These are phyloP conservation scores for Leishmania major DNA, from an alignment of 208 protist genomes.

Conservation along the genomic window DNA sequence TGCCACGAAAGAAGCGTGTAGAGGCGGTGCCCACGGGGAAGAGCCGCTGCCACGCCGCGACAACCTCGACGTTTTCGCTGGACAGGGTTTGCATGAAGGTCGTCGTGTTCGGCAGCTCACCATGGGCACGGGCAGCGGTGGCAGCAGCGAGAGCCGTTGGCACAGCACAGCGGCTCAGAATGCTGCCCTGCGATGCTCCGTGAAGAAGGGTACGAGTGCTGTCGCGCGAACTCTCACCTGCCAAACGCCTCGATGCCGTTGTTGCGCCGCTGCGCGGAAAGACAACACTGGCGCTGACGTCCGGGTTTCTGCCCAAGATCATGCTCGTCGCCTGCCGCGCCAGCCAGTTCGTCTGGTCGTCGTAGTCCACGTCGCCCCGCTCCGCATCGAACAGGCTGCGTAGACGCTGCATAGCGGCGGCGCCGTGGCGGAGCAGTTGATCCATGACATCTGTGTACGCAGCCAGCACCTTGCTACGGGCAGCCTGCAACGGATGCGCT, in stretches of 20 bases:
- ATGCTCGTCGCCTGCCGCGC: constrained; percentile 2
- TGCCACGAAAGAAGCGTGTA: constrained; percentile 49
- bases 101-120: not conserved
- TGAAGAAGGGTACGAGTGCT: not conserved
- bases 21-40: constrained; percentile 46
- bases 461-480: constrained; percentile 25
- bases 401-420: constrained; percentile 13
- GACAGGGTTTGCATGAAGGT: not conserved
- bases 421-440: constrained; percentile 27
- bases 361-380: constrained; percentile 23
- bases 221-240: not conserved
- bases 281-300: constrained; percentile 25
- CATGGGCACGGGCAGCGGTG: not conserved
- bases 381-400: constrained; percentile 21
- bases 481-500: not conserved
- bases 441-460: constrained; percentile 30
- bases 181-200: not conserved
- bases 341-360: constrained; percentile 21
- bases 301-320: not conserved
- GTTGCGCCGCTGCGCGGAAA: constrained; percentile 4
- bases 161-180: not conserved
- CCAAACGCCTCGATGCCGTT: not conserved
- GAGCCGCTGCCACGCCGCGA: constrained; percentile 25
- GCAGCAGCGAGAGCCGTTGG: constrained; percentile 5
- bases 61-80: not conserved